These are phyloP conservation scores for Pachyrhizus erosus DNA, from an alignment of 306 rosid genomes.

Conservation along the genomic window DNA sequence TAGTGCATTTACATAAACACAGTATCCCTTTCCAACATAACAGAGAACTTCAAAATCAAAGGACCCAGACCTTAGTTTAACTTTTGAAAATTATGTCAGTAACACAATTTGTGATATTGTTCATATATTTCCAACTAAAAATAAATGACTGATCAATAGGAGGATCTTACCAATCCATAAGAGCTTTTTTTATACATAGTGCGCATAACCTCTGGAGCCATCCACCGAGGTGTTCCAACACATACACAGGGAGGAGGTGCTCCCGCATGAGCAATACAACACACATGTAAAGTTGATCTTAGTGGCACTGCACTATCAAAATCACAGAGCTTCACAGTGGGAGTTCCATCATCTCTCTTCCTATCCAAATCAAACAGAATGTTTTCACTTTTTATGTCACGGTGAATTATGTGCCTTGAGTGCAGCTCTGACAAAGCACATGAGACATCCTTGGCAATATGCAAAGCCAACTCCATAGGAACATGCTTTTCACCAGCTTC, in stretches of 20 bases:
- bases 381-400: slow-evolving; percentile 95
- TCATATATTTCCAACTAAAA: slow-evolving; percentile 19
- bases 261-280: slow-evolving; percentile 90
- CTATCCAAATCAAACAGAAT: slow-evolving; percentile 76
- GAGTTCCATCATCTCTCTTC: slow-evolving; percentile 75
- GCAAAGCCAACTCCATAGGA: slow-evolving; percentile 69
- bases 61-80: neutral
- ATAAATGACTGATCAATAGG: slow-evolving; percentile 4
- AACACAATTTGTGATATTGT: neutral
- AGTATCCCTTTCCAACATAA: slow-evolving; percentile 13
- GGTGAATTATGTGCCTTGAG: slow-evolving; percentile 90
- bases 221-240: slow-evolving; percentile 98
- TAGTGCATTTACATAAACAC: neutral
- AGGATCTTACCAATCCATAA: slow-evolving; percentile 82
- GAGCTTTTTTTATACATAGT: slow-evolving; percentile 65
- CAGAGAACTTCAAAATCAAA: slow-evolving; percentile 15
- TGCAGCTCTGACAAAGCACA: slow-evolving; percentile 86
- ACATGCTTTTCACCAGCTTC: slow-evolving; percentile 77
- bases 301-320: slow-evolving; percentile 96
- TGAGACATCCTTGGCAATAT: slow-evolving; percentile 82
- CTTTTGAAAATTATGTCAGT: slow-evolving; percentile 2
- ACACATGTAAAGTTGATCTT: slow-evolving; percentile 76
- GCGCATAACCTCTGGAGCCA: slow-evolving; percentile 97
- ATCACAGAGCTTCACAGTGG: slow-evolving; percentile 92
- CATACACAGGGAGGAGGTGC: slow-evolving; percentile 80